phyloP scores from a whole-genome alignment of 768 basidiomycete species.

The Lepiota venenata region DNA sequence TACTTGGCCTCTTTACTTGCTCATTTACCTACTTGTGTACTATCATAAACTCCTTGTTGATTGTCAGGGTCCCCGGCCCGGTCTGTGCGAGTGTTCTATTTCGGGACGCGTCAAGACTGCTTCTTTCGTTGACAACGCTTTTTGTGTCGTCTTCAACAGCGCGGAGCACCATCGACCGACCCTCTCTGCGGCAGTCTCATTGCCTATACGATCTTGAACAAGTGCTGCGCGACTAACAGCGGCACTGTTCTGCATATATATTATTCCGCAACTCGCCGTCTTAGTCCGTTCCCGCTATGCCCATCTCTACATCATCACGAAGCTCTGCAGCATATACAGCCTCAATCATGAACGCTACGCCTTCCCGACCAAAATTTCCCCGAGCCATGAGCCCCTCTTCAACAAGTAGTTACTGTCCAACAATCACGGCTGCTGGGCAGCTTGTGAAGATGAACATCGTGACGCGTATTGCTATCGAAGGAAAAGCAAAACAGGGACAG shows the following conservation, averaged over 20 bases:
- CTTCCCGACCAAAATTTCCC: slow-evolving; percentile 19
- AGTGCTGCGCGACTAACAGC: not conserved
- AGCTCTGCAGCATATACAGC: slow-evolving; percentile 1
- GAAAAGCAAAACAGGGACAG: slow-evolving; percentile 60
- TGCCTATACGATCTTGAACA: too few species aligned
- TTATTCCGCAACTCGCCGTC: not conserved
- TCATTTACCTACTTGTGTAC: slow-evolving; percentile 1
- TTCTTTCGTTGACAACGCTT: slow-evolving; percentile 15
- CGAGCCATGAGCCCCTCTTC: slow-evolving; percentile 23
- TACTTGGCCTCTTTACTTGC: not conserved
- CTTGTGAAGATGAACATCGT: slow-evolving; percentile 62
- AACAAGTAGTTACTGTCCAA: slow-evolving; percentile 39
- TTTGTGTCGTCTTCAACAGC: slow-evolving; percentile 4
- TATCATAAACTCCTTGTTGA: not conserved
- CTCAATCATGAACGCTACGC: slow-evolving; percentile 14
- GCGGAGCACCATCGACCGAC: not conserved
- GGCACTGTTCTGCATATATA: too few species aligned
- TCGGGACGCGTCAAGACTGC: slow-evolving; percentile 19
- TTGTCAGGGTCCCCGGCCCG: slow-evolving; percentile 10
- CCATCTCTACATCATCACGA: slow-evolving; percentile 14
- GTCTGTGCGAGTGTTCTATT: slow-evolving; percentile 10
- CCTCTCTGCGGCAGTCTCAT: not conserved
- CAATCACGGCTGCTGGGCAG: slow-evolving; percentile 39
- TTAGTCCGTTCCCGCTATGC: slow-evolving; percentile 10
- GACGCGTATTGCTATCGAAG: slow-evolving; percentile 71